phyloP scores from a whole-genome alignment of 1,139 yeast genomes.

The Citeromyces hawaiiensis region DNA sequence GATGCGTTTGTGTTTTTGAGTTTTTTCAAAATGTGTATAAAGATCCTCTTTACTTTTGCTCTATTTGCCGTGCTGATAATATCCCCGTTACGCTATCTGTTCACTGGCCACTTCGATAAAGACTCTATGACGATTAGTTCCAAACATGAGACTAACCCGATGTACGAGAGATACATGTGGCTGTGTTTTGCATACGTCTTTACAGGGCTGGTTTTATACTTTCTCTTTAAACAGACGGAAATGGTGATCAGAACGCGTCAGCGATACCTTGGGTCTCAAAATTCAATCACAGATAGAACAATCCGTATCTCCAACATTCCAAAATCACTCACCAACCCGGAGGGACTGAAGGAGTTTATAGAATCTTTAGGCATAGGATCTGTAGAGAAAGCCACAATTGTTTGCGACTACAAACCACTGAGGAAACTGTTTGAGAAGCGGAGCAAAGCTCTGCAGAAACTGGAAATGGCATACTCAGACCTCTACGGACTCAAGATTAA shows the following conservation, averaged over 20 bases:
- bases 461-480: constrained; percentile 34
- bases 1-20: constrained; percentile 64
- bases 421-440: constrained; percentile 28
- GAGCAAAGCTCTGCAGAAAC: constrained; percentile 16
- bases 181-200: constrained; percentile 83
- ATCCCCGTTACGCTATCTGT: constrained; percentile 61
- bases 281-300: constrained; percentile 86
- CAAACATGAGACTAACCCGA: constrained; percentile 3
- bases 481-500: constrained; percentile 28
- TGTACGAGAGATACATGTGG: constrained; percentile 30
- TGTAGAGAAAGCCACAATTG: constrained; percentile 38
- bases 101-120: constrained; percentile 34
- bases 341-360: constrained; percentile 35
- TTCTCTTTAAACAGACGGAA: constrained; percentile 56
- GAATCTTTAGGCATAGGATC: constrained; percentile 52
- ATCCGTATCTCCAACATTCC: constrained; percentile 44
- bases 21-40: constrained; percentile 68
- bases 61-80: constrained; percentile 52
- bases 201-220: constrained; percentile 53
- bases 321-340: constrained; percentile 23
- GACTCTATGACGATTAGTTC: not conserved
- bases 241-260: constrained; percentile 73
- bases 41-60: constrained; percentile 41
- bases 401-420: constrained; percentile 41
- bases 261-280: constrained; percentile 74